Conservation (phyloP, 1,284 basidiomycete genomes). For the Malassezia arunalokei region DNA sequence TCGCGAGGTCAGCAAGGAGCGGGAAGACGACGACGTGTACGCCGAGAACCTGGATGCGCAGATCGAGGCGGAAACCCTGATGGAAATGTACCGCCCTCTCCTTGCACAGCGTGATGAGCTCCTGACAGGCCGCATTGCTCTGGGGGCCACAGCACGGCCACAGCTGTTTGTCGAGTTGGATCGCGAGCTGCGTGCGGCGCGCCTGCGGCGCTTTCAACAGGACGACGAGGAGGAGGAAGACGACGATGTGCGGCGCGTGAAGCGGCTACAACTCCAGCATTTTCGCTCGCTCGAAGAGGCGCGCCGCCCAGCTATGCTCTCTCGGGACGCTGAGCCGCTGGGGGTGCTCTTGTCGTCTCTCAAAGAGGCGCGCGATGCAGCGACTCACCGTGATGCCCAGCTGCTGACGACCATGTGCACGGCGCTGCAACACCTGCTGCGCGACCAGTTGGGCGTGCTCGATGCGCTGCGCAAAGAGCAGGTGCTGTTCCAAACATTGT, state of each 20-base stretch:
- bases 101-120: constrained; percentile 35
- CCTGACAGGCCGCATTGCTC: constrained; percentile 24
- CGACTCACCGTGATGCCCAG: constrained; percentile 16
- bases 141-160: constrained; percentile 29
- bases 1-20: constrained; percentile 32
- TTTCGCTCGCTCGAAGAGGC: constrained; percentile 31
- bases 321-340: constrained; percentile 11
- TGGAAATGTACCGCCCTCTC: constrained; percentile 40
- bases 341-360: constrained; percentile 14
- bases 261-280: constrained; percentile 27
- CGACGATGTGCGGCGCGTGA: constrained; percentile 21
- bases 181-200: constrained; percentile 14
- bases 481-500: constrained; percentile 18
- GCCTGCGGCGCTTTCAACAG: constrained; percentile 13
- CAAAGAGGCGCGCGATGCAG: constrained; percentile 17
- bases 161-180: constrained; percentile 29
- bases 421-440: constrained; percentile 17
- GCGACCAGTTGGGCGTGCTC: constrained; percentile 19
- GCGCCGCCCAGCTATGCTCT: constrained; percentile 17
- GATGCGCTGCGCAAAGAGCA: constrained; percentile 24
- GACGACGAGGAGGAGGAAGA: constrained; percentile 19
- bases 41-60: constrained; percentile 41
- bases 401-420: constrained; percentile 15
- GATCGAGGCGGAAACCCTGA: constrained; percentile 34
- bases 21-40: constrained; percentile 40